Base-by-base conservation (phyloP, 1,139 yeast genomes). In the Geotrichum phurueaensis region DNA sequence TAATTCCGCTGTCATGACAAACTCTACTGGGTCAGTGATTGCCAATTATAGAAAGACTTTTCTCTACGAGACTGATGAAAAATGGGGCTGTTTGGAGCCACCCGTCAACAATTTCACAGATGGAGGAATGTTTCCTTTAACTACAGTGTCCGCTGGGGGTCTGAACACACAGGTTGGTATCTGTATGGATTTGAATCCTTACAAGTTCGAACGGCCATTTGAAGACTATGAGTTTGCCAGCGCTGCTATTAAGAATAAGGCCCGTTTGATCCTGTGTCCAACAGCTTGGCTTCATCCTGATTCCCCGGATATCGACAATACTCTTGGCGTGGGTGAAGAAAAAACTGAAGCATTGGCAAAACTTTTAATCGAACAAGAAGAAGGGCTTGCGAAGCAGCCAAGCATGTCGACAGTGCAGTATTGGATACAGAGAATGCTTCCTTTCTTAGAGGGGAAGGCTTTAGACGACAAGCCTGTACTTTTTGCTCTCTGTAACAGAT, bases 121-220 rank as follows among this genome's bases (percentile, higher is more conserved):
- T 2, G 56, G 57, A 20, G 53, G 53, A 1, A 52, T 48, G 13
- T 56, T 62, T 25, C 62, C 60, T 6, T 18, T 61, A 13, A 53
- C 45, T 10, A 49, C 43, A 1, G 48, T 48, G 2, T 10, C n/a
- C 3, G 27, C 23, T 13, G 39, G 27, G 10, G 49, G 31, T 25
- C 23, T 60, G 25, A 47, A 10, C 18, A 54, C 62, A 0, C 81
- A 84, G 53, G 78, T 91, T 61, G 97, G 97, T 0, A 90, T 92
- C n/a, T 92, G 97, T 71, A 92, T 91, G 98, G 98, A 91, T 72
- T 74, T 92, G 65, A 91, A 89, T 71, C 97, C 97, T 0, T 87
- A 89, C 71, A 81, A 87, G 70, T 92, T 91, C 71, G 78, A 82
- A 65, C 91, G 96, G 0, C 91, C 96, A 1, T 78, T 81, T 51